Percentiles rank a stretch among this genome's conserved stretches.
These are phyloP conservation scores for Amaranthus cruentus DNA, from an alignment of 148 eudicot species.

Conservation along the genomic window DNA sequence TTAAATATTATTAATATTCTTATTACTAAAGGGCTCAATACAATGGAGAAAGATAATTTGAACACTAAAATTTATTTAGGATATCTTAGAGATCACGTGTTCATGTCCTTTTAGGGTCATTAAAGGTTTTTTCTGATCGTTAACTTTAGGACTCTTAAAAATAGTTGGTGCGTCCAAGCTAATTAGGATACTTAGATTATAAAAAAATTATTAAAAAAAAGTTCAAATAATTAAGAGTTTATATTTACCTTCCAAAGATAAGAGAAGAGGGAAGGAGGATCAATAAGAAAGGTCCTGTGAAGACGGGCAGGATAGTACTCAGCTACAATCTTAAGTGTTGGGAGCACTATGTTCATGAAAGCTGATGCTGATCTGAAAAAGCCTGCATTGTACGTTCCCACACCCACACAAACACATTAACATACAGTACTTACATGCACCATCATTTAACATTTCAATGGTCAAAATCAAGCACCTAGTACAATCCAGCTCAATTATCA, in stretches of 20 bases:
- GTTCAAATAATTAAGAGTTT: slow-evolving; percentile 7
- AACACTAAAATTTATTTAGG: too few relatives aligned
- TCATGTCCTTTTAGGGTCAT: too few relatives aligned
- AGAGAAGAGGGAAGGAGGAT: slow-evolving; percentile 85
- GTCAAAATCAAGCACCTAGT: too few relatives aligned
- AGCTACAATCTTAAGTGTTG: slow-evolving; percentile 68
- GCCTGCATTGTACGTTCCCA: slow-evolving; percentile 60
- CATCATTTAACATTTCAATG: neutral
- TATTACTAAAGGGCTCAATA: too few relatives aligned
- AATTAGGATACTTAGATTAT: neutral
- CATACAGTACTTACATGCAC: neutral
- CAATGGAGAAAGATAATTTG: too few relatives aligned
- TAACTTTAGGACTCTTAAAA: too few relatives aligned
- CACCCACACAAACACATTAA: neutral
- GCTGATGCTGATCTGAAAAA: slow-evolving; percentile 88
- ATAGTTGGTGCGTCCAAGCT: too few relatives aligned
- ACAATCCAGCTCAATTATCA: too few relatives aligned
- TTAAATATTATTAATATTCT: too few relatives aligned
- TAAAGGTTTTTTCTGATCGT: too few relatives aligned
- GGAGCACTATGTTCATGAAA: slow-evolving; percentile 74
- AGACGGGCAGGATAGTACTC: slow-evolving; percentile 86
- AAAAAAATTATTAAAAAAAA: neutral
- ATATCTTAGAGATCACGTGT: too few relatives aligned
- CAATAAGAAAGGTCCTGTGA: slow-evolving; percentile 77
- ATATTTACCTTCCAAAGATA: slow-evolving; percentile 83